Evolutionary conservation across 140 eudicot species (phyloP), one percentile per base, ranked within the genome.

Genomic region (Cichorium intybus): DNA sequence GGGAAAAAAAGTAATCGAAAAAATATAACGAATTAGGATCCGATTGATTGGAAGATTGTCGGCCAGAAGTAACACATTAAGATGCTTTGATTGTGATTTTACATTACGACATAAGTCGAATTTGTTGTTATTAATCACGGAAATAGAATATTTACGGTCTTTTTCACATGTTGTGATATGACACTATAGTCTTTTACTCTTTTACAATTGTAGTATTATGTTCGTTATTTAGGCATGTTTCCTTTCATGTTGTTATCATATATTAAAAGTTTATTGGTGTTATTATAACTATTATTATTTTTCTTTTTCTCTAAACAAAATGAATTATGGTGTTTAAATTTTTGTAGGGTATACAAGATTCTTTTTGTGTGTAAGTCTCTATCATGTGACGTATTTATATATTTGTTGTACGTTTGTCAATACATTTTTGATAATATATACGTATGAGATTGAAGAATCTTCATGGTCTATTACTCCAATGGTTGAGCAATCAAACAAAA

Each of bases 81-180:
- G 84, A 86, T 79, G 80, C 74, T 53, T 34, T 71, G 78, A 81
- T 61, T 14, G 78, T 58, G 81, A 82, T 84, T 64, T 74, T 60
- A 43, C 51, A 71, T 31, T 66, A 8, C 24, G 12, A 4, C 52
- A 35, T 52, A 66, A 16, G 18, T 22, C 9, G 22, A 34, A 29
- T 35, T 24, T 10, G 47, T 64, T 48, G n/a, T 48, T 3, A 2
- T 35, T 60, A 35, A 29, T 10, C 18, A 20, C 2, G 16, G 21
- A 12, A 27, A 28, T 18, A 64, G n/a, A 48, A 48, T 48, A 48
- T 48, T 48, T 17, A 17, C 24, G 17, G 4, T 48, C 24, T 17
- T 48, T 48, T 48, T 48, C 54, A 17, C 22, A 46, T 17, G 52
- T 46, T 46, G 3, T 35, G 2, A 6, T 47, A 48, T 48, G 6